Base-by-base conservation (phyloP, 371 early-diverging fungal species). In the Fennellomyces sp. region DNA sequence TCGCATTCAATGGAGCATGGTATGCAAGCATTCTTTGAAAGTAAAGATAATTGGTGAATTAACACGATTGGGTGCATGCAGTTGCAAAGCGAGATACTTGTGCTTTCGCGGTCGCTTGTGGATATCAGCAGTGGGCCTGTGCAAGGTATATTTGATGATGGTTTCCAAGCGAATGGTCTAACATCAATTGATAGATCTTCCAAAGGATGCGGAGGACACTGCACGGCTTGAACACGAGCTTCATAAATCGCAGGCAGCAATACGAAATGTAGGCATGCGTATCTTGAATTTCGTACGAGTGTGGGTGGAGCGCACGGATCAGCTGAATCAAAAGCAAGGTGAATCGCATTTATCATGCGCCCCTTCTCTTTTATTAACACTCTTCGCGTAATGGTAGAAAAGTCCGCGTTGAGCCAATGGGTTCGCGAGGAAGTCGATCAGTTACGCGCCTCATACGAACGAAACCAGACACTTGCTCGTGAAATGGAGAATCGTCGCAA, bases 401-500 rank as follows among this genome's bases (percentile, higher is more conserved):
- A 33, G 13, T 33, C 13, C 7, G 17, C 39, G 17, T 26, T 72
- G 12, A 52, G 61, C 0, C 61, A 64, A 15, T 78, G 73, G 71
- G 60, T 73, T 15, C 63, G 70, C 12, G 33, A 55, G 2, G 78
- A 78, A 23, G 63, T 69, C 0, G 33, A 66, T 13, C 68, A 70
- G 25, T 33, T 78, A 1, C 41, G 55, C n/a, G n/a, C 36, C 19
- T 51, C 59, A 1, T 69, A 64, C 41, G 58, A 73, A n/a, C 52
- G 61, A 19, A 67, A 52, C 11, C 67, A 68, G 7, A 51, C 30
- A 19, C 61, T 69, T 1, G 31, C 65, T 17, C 39, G 26, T 3
- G 73, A 75, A 12, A 33, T 75, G 17, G 57, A 69, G 17, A 38
- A 60, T 29, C 58, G 45, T 31, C 27, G 65, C 33, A 47, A 65